phyloP scores from a whole-genome alignment of 208 protist species.

The Eutreptiella sp. region DNA sequence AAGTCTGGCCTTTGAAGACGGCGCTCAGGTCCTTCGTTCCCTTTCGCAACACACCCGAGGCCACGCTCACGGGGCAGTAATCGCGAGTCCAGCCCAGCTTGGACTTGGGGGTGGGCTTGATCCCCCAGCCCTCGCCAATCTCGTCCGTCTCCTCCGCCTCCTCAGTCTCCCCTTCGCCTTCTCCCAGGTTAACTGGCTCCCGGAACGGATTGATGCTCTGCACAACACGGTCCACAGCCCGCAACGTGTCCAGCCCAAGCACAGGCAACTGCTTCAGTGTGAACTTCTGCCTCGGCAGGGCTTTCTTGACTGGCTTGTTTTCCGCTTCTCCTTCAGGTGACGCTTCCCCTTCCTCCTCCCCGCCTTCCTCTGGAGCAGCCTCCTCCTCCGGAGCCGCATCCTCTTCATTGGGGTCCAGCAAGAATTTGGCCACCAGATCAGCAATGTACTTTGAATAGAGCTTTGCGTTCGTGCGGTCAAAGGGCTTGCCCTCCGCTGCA shows the following conservation, averaged over 20 bases:
- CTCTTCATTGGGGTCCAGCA: too few relatives aligned
- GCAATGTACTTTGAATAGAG: too few relatives aligned
- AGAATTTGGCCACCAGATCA: too few relatives aligned
- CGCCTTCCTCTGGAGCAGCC: not conserved
- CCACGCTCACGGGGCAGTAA: slow-evolving; percentile 72
- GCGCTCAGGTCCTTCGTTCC: slow-evolving; percentile 54
- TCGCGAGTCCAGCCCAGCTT: slow-evolving; percentile 64
- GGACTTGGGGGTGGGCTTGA: too few relatives aligned
- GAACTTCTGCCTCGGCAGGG: slow-evolving; percentile 8
- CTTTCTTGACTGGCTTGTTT: not conserved
- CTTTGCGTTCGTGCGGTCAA: too few relatives aligned
- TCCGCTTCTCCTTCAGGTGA: not conserved
- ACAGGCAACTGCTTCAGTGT: slow-evolving; percentile 24
- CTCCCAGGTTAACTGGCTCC: slow-evolving; percentile 45
- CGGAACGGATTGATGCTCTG: slow-evolving; percentile 46
- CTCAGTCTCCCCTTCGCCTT: slow-evolving; percentile 49
- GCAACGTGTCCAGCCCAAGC: slow-evolving; percentile 24
- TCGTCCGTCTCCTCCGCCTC: slow-evolving; percentile 46
- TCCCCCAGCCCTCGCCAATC: too few relatives aligned
- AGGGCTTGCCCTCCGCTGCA: too few relatives aligned
- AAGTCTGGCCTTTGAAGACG: slow-evolving; percentile 52
- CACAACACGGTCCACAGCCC: slow-evolving; percentile 47
- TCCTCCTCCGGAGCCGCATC: slow-evolving; percentile 15
- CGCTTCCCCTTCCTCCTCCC: slow-evolving; percentile 1
- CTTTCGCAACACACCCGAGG: slow-evolving; percentile 56